A percentile compares a stretch with the other conserved stretches of the same genome.
Evolutionary conservation across 2,329 filamentous ascomycete species (phyloP).

Genomic region (Cytospora schulzeri): DNA sequence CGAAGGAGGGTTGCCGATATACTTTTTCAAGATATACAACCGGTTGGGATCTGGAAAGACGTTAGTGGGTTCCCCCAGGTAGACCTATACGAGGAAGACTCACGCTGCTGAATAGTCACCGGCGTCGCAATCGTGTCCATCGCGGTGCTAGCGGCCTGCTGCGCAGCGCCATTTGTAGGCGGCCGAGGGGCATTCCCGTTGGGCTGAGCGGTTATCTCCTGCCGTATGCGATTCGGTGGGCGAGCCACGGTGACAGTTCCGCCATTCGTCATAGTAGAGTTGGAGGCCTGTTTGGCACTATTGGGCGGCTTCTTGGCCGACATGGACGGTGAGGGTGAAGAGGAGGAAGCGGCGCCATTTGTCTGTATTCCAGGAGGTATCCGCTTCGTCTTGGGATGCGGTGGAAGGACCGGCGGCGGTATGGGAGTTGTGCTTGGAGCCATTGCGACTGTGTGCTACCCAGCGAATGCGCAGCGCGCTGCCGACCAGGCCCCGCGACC

Average conservation of each 20-base stretch:
- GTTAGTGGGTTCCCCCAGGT: conserved; percentile 13
- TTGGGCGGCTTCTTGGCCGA: conserved; percentile 55
- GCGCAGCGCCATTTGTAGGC: conserved; percentile 19
- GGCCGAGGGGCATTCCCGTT: conserved; percentile 19
- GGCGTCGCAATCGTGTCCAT: conserved; percentile 18
- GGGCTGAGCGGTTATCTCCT: conserved; percentile 44
- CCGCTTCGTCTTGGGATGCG: conserved; percentile 64
- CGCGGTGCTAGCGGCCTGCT: conserved; percentile 16
- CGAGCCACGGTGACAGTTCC: conserved; percentile 52
- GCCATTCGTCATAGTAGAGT: conserved; percentile 44
- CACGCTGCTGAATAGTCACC: conserved; percentile 47
- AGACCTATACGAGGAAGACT: neutral
- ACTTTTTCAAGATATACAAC: conserved; percentile 43
- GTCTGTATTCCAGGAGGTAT: conserved; percentile 66
- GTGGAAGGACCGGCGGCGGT: conserved; percentile 45
- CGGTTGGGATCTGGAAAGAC: conserved; percentile 15
- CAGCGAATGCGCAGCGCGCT: conserved; percentile 19
- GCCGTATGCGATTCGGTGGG: conserved; percentile 59
- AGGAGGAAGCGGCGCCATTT: conserved; percentile 60
- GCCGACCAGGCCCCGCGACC: conserved; percentile 21
- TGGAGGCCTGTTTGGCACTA: conserved; percentile 53
- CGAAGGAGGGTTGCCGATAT: conserved; percentile 70
- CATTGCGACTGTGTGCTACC: conserved; percentile 42
- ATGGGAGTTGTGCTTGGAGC: conserved; percentile 56
- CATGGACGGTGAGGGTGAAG: conserved; percentile 62